These are phyloP conservation scores for Francoa sonchifolia DNA, from an alignment of 441 rosid genomes.

Conservation along the genomic window DNA sequence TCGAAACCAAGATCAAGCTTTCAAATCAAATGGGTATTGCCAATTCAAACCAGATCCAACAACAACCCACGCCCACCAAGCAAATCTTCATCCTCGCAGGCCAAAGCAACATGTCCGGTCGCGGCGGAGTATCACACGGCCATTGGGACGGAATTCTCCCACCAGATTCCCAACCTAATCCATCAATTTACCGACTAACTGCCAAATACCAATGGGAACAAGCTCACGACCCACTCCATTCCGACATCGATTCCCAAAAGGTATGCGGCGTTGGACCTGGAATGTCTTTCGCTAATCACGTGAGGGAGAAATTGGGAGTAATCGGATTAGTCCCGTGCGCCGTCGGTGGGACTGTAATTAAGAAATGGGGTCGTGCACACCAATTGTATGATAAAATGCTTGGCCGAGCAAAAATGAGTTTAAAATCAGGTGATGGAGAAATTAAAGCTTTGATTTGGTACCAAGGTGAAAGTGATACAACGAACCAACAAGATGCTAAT, in stretches of 20 bases:
- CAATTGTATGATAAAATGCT: conserved; percentile 61
- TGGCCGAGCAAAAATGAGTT: conserved; percentile 52
- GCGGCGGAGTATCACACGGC: conserved; percentile 52
- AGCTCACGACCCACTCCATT: conserved; percentile 66
- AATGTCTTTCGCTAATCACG: conserved; percentile 59
- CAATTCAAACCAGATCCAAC: conserved; percentile 5
- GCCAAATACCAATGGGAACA: conserved; percentile 47
- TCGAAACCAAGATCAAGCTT: not conserved
- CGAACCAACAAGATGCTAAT: conserved; percentile 33
- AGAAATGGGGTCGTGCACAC: conserved; percentile 68
- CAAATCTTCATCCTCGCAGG: conserved; percentile 82
- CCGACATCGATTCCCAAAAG: conserved; percentile 47
- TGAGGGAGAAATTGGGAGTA: conserved; percentile 17
- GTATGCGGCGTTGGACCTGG: conserved; percentile 77
- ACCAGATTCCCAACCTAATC: conserved; percentile 36
- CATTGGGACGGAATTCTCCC: conserved; percentile 57
- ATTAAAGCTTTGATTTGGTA: conserved; percentile 72
- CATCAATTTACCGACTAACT: conserved; percentile 42
- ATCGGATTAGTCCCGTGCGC: conserved; percentile 81
- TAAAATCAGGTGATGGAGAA: conserved; percentile 41
- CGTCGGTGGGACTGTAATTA: conserved; percentile 76
- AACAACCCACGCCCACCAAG: conserved; percentile 4
- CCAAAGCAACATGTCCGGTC: conserved; percentile 93
- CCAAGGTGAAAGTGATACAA: conserved; percentile 88
- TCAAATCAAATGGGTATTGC: conserved; percentile 1